Conservation (phyloP, 2,329 filamentous ascomycete species). For the Stagonosporopsis cucurbitacearum region DNA sequence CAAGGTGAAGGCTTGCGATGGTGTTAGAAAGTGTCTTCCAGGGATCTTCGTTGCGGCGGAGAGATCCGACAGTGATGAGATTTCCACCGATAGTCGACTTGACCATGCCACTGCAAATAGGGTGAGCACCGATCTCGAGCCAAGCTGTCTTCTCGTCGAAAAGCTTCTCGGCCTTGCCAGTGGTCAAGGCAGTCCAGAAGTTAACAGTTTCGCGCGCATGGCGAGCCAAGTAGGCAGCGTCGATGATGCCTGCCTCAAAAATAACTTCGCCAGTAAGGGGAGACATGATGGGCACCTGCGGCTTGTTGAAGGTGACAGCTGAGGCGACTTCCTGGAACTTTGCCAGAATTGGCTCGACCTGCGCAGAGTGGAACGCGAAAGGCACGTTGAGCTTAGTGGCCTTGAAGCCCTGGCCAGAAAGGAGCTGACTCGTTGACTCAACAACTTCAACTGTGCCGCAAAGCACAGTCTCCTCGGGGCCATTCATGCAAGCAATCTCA, state of each 20-base stretch:
- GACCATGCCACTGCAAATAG: conserved; percentile 72
- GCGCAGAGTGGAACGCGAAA: conserved; percentile 71
- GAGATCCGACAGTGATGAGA: conserved; percentile 64
- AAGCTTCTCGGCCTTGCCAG: conserved; percentile 63
- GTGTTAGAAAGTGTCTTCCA: conserved; percentile 69
- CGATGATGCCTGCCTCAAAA: conserved; percentile 62
- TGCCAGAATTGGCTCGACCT: conserved; percentile 68
- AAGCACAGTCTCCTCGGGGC: conserved; percentile 77
- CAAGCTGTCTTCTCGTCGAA: conserved; percentile 72
- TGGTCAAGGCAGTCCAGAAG: conserved; percentile 68
- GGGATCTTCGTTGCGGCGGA: conserved; percentile 67
- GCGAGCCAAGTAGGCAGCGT: conserved; percentile 67
- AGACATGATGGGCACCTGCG: conserved; percentile 69
- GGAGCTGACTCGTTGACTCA: conserved; percentile 57
- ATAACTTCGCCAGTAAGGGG: conserved; percentile 69
- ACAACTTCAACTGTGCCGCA: conserved; percentile 67
- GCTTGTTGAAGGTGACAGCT: conserved; percentile 63
- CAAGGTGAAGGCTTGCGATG: conserved; percentile 65
- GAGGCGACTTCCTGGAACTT: conserved; percentile 64
- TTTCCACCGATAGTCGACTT: conserved; percentile 66
- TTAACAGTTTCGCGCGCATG: conserved; percentile 73
- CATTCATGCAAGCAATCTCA: conserved; percentile 76
- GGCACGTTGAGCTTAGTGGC: conserved; percentile 68
- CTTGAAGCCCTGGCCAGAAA: conserved; percentile 63
- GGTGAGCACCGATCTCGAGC: conserved; percentile 78